Evolutionary conservation across 1,284 basidiomycete species (phyloP).

Genomic region (Testicularia cyperi): DNA sequence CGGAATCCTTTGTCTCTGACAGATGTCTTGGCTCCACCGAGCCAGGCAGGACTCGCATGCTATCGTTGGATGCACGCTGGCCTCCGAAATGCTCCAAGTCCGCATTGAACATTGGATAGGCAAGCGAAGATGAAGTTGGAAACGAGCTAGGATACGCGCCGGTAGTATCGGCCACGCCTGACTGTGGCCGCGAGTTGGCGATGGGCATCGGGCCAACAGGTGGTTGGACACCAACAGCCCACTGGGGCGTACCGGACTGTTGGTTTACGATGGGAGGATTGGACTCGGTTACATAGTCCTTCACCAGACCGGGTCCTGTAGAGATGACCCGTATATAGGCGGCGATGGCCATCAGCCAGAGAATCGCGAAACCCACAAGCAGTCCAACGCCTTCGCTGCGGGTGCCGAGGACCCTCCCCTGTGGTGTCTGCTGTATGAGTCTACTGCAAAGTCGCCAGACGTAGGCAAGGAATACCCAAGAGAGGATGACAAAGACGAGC

Average conservation of each 20-base stretch:
- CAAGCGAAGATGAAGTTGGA: background rate
- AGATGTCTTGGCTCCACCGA: slow-evolving; percentile 22
- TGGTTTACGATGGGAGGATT: slow-evolving; percentile 8
- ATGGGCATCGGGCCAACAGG: too few relatives aligned
- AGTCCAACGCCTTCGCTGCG: slow-evolving; percentile 40
- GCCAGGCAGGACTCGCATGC: slow-evolving; percentile 34
- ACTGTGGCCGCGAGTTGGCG: background rate
- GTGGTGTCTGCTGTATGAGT: slow-evolving; percentile 29
- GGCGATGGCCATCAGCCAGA: slow-evolving; percentile 53
- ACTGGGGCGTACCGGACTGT: too few relatives aligned
- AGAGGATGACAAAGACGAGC: slow-evolving; percentile 41
- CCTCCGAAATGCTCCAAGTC: slow-evolving; percentile 26
- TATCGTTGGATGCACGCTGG: slow-evolving; percentile 22
- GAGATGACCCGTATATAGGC: slow-evolving; percentile 45
- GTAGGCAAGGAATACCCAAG: slow-evolving; percentile 51
- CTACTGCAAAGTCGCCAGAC: slow-evolving; percentile 43
- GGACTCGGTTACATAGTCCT: slow-evolving; percentile 36
- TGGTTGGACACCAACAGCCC: too few relatives aligned
- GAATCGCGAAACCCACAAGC: slow-evolving; percentile 40
- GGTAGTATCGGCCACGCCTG: too few relatives aligned
- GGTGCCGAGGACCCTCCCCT: slow-evolving; percentile 16
- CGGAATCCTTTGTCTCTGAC: too few relatives aligned
- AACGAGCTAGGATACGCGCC: too few relatives aligned
- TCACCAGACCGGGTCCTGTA: slow-evolving; percentile 47
- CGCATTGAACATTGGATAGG: slow-evolving; percentile 17